phyloP scores from a whole-genome alignment of 2,329 filamentous ascomycete species.

The Talaromyces sp. region DNA sequence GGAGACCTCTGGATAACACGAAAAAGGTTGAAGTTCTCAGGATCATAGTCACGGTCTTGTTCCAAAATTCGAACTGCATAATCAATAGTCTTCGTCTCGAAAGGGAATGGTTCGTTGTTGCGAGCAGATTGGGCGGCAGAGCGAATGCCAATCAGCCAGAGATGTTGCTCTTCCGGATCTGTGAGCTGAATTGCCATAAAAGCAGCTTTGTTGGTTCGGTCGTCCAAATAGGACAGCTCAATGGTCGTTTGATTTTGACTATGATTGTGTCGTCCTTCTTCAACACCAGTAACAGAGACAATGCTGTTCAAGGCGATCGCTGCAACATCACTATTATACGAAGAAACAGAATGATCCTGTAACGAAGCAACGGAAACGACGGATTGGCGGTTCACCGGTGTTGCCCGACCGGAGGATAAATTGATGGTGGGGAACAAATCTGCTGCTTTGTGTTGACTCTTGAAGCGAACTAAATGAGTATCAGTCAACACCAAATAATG shows the following conservation, averaged over 20 bases:
- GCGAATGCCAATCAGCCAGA: slow-evolving; percentile 63
- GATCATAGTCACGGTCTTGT: slow-evolving; percentile 65
- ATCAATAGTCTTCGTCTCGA: slow-evolving; percentile 59
- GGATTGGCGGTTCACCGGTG: slow-evolving; percentile 54
- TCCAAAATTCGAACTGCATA: slow-evolving; percentile 62
- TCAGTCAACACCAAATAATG: slow-evolving; percentile 71
- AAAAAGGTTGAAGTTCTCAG: slow-evolving; percentile 64
- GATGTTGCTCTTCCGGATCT: slow-evolving; percentile 62
- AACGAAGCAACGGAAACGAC: slow-evolving; percentile 59
- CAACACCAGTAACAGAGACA: slow-evolving; percentile 64
- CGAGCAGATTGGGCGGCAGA: slow-evolving; percentile 57
- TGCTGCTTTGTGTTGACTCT: slow-evolving; percentile 62
- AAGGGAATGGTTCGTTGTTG: slow-evolving; percentile 50
- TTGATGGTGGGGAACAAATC: slow-evolving; percentile 59
- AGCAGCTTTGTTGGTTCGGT: slow-evolving; percentile 58
- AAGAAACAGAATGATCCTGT: slow-evolving; percentile 59
- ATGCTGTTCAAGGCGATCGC: slow-evolving; percentile 62
- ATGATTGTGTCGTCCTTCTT: slow-evolving; percentile 57
- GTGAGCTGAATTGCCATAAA: slow-evolving; percentile 63
- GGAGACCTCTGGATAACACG: slow-evolving; percentile 64
- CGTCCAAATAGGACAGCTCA: slow-evolving; percentile 66
- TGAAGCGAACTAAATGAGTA: slow-evolving; percentile 65
- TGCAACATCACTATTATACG: slow-evolving; percentile 53
- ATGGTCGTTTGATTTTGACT: slow-evolving; percentile 55
- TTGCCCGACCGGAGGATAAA: slow-evolving; percentile 37